A percentile compares a stretch with the other conserved stretches of the same genome.
Evolutionary conservation across 2,329 filamentous ascomycete genomes (phyloP).

Genomic region (Xylaria sp.): DNA sequence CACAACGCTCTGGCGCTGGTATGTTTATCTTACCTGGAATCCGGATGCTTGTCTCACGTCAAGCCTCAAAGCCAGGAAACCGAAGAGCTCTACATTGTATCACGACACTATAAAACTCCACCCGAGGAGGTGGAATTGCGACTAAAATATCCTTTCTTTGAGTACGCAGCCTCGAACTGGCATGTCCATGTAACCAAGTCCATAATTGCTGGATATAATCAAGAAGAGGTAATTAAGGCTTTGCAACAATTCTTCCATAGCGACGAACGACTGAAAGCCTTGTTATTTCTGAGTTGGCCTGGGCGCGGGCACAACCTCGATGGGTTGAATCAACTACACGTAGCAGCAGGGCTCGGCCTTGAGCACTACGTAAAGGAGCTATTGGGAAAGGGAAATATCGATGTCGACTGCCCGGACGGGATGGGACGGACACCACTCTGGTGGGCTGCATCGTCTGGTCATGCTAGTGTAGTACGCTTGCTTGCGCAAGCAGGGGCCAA

Average conservation of each 20-base stretch:
- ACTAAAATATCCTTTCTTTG: slow-evolving; percentile 21
- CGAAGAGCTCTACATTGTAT: background rate
- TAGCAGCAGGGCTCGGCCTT: slow-evolving; percentile 15
- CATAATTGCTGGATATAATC: slow-evolving; percentile 6
- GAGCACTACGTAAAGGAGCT: slow-evolving; percentile 16
- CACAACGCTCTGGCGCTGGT: slow-evolving; percentile 17
- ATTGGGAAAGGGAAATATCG: slow-evolving; percentile 2
- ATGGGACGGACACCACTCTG: slow-evolving; percentile 18
- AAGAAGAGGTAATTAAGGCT: slow-evolving; percentile 18
- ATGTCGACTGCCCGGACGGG: slow-evolving; percentile 5
- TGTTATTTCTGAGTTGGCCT: background rate
- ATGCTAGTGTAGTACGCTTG: slow-evolving; percentile 14
- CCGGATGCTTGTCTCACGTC: background rate
- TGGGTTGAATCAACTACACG: slow-evolving; percentile 10
- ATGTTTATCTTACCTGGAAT: slow-evolving; percentile 23
- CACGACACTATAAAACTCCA: background rate
- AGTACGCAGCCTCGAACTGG: slow-evolving; percentile 25
- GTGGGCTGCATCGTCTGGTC: slow-evolving; percentile 26
- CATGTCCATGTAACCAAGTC: slow-evolving; percentile 20
- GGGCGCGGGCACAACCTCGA: background rate
- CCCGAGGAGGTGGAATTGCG: background rate
- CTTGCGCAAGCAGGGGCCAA: slow-evolving; percentile 22
- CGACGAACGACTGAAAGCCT: background rate
- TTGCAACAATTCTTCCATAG: slow-evolving; percentile 5
- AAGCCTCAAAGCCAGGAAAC: background rate